phyloP scores from a whole-genome alignment of 331 rosid species.

The Malus hybrid region DNA sequence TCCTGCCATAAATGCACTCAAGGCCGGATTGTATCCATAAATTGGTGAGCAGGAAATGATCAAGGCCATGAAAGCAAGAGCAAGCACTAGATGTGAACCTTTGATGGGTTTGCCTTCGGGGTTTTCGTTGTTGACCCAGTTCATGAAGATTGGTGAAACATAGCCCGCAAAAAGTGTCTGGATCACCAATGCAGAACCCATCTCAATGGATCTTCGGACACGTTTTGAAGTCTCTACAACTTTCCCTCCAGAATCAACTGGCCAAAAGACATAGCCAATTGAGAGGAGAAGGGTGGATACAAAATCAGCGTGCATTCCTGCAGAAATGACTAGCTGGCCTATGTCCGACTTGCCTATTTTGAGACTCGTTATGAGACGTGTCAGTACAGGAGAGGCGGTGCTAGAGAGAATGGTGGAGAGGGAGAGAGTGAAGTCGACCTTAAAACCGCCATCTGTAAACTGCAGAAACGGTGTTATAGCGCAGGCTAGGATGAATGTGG shows the following conservation, averaged over 20 bases:
- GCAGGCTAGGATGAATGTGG: constrained; percentile 47
- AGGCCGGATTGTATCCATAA: constrained; percentile 52
- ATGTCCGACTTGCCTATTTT: constrained; percentile 91
- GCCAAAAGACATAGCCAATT: constrained; percentile 47
- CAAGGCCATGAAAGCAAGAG: constrained; percentile 76
- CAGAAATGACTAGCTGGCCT: constrained; percentile 74
- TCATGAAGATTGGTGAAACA: constrained; percentile 62
- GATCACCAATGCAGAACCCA: constrained; percentile 28
- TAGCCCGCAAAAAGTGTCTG: constrained; percentile 47
- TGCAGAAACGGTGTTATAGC: constrained; percentile 33
- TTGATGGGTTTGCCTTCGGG: constrained; percentile 91
- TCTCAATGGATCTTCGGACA: not conserved
- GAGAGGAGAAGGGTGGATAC: constrained; percentile 56
- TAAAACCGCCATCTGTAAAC: constrained; percentile 9
- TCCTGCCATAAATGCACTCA: constrained; percentile 88
- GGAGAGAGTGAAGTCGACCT: constrained; percentile 36
- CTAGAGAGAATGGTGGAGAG: constrained; percentile 54
- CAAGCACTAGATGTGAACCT: constrained; percentile 67
- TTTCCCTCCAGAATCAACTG: not conserved
- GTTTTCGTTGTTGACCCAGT: constrained; percentile 88
- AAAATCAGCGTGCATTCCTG: constrained; percentile 87
- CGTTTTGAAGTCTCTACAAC: not conserved
- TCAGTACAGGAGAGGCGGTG: constrained; percentile 80
- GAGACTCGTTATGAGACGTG: constrained; percentile 56
- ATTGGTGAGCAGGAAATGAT: constrained; percentile 44